Percentiles rank a stretch among this genome's conserved stretches.
Conservation (phyloP, 768 basidiomycete genomes). For the Boletus sensibilis region DNA sequence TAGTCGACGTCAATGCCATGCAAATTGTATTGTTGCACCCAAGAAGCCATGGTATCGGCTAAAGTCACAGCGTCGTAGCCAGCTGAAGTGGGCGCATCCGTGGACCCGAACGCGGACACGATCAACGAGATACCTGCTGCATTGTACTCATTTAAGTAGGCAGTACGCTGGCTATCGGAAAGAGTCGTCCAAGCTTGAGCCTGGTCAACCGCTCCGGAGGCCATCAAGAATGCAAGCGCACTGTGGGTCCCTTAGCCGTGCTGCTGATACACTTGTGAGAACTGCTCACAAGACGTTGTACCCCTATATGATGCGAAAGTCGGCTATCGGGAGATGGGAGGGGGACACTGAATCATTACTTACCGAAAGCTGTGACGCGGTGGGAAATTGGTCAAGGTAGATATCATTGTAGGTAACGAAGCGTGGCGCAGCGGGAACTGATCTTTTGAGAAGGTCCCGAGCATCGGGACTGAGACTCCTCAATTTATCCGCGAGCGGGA, state of each 20-base stretch:
- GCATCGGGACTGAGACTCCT: not conserved
- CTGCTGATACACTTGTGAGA: not conserved
- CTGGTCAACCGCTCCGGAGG: not conserved
- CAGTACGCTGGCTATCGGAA: conserved; percentile 35
- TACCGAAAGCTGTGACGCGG: not conserved
- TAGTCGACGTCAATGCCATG: conserved; percentile 55
- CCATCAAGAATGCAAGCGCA: not conserved
- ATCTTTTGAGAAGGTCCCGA: not conserved
- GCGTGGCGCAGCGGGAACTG: not conserved
- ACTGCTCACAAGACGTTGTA: conserved; percentile 31
- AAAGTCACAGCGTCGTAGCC: conserved; percentile 27
- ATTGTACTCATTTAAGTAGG: conserved; percentile 45
- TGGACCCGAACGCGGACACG: conserved; percentile 50
- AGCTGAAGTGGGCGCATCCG: conserved; percentile 31
- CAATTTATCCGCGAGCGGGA: not conserved
- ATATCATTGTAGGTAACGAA: not conserved
- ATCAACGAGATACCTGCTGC: conserved; percentile 55
- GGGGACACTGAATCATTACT: not conserved
- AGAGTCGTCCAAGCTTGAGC: conserved; percentile 35
- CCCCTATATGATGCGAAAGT: conserved; percentile 12
- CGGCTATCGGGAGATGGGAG: not conserved
- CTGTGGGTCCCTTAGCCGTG: conserved; percentile 8
- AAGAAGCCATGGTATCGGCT: conserved; percentile 38
- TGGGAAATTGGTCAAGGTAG: not conserved
- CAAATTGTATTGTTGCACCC: conserved; percentile 43